Percentiles rank a stretch among this genome's conserved stretches.
Conservation (phyloP, 192 early-diverging fungal genomes). For the Allomyces javanicus region DNA sequence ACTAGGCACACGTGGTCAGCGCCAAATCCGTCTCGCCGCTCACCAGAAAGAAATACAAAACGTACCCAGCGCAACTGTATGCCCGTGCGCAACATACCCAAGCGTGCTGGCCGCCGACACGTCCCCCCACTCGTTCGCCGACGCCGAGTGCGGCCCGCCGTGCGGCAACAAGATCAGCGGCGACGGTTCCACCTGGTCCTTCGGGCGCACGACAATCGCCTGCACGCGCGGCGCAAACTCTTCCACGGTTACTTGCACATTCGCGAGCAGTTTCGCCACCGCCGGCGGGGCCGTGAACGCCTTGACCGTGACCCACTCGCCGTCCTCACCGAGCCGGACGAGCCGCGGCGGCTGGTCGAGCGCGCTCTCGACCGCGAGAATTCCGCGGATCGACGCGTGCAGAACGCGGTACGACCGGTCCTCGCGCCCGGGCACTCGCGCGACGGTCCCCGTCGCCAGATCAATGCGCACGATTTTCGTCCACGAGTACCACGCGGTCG, state of each 20-base stretch:
- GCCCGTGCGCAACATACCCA: slow-evolving; percentile 33
- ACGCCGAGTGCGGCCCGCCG: slow-evolving; percentile 51
- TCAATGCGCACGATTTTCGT: slow-evolving; percentile 12
- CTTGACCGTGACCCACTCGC: no score
- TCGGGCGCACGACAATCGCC: slow-evolving; percentile 14
- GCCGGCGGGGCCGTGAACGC: no score
- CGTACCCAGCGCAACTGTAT: slow-evolving; percentile 15
- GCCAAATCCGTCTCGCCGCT: no score
- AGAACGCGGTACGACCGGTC: no score
- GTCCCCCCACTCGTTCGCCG: slow-evolving; percentile 28
- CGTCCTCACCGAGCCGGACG: no score
- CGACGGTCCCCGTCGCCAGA: slow-evolving; percentile 18
- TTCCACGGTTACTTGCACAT: no score
- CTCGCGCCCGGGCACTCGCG: not conserved
- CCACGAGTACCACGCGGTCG: not conserved
- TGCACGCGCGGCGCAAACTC: slow-evolving; percentile 8
- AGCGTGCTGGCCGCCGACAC: slow-evolving; percentile 20
- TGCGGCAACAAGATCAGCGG: slow-evolving; percentile 57
- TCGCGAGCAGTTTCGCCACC: no score
- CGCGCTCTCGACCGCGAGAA: no score
- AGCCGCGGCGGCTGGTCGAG: no score
- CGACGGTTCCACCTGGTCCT: slow-evolving; percentile 1
- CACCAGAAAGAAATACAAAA: slow-evolving; percentile 2
- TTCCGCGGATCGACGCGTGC: no score
- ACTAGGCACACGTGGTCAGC: slow-evolving; percentile 14